phyloP scores from a whole-genome alignment of 2,329 filamentous ascomycete species.

The Cryphonectria nitschkei region DNA sequence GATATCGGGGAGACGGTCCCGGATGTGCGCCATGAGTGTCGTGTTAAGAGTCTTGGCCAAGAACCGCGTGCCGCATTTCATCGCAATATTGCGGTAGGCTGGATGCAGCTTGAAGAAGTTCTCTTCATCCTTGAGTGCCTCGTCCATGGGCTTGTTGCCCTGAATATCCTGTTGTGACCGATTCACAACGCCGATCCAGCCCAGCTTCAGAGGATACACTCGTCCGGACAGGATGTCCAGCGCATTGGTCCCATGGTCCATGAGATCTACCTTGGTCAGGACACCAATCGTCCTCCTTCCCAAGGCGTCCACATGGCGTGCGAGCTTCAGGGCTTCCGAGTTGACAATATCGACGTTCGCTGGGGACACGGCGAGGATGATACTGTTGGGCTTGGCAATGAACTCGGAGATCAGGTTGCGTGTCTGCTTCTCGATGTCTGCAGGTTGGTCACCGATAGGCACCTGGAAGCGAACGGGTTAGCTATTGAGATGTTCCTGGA shows the following conservation, averaged over 20 bases:
- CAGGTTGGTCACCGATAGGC: constrained; percentile 92
- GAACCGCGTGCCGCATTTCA: constrained; percentile 89
- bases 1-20: constrained; percentile 94
- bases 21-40: constrained; percentile 94
- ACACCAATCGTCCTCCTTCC: constrained; percentile 98
- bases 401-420: constrained; percentile 98
- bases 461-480: constrained; percentile 57
- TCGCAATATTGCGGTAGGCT: constrained; percentile 95
- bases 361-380: constrained; percentile 93
- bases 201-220: constrained; percentile 94
- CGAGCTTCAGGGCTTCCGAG: constrained; percentile 95
- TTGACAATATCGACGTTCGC: constrained; percentile 98
- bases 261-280: constrained; percentile 96
- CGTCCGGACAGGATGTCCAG: constrained; percentile 97
- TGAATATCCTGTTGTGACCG: constrained; percentile 98
- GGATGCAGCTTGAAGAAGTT: constrained; percentile 98
- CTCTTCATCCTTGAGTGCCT: constrained; percentile 84
- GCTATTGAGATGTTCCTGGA: background rate
- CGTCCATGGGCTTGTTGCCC: constrained; percentile 89
- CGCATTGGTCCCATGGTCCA: constrained; percentile 98
- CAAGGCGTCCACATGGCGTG: constrained; percentile 94
- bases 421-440: constrained; percentile 96
- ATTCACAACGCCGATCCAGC: constrained; percentile 98
- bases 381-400: constrained; percentile 97
- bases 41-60: constrained; percentile 93